phyloP scores from a whole-genome alignment of 768 basidiomycete species.

The Hypholoma fasciculare region DNA sequence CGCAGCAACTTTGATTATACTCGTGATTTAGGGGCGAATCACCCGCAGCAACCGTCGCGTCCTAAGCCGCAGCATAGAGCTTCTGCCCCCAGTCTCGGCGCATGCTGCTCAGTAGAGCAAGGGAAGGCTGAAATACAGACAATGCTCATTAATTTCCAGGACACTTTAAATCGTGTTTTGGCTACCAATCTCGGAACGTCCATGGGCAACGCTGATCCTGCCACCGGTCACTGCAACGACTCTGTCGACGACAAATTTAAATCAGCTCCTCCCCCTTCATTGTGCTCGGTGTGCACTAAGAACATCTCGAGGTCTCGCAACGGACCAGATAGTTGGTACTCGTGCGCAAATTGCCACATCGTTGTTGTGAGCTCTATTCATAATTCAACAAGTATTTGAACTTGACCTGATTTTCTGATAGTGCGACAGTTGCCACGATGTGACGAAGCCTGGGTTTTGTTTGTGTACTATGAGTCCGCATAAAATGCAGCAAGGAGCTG shows the following conservation, averaged over 20 bases:
- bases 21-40: background rate
- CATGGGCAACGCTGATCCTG: background rate
- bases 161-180: slow-evolving; percentile 50
- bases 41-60: background rate
- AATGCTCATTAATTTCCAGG: slow-evolving; percentile 52
- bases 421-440: slow-evolving; percentile 32
- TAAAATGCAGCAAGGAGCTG: slow-evolving; percentile 21
- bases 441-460: slow-evolving; percentile 22
- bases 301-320: slow-evolving; percentile 14
- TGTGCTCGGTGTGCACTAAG: slow-evolving; percentile 36
- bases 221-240: too few relatives aligned
- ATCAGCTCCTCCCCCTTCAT: slow-evolving; percentile 17
- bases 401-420: slow-evolving; percentile 16
- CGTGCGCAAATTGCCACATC: slow-evolving; percentile 36
- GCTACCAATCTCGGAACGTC: slow-evolving; percentile 20
- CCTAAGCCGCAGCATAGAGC: slow-evolving; percentile 16
- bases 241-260: background rate
- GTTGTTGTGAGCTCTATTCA: slow-evolving; percentile 30
- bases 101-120: slow-evolving; percentile 46
- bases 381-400: background rate
- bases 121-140: slow-evolving; percentile 49
- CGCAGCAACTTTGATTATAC: slow-evolving; percentile 15
- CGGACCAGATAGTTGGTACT: slow-evolving; percentile 30
- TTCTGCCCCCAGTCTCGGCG: slow-evolving; percentile 9
- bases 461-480: slow-evolving; percentile 28